A percentile compares a stretch with the other conserved stretches of the same genome.
Conservation (phyloP, 2,329 filamentous ascomycete genomes). For the Mycocentrospora acerina region DNA sequence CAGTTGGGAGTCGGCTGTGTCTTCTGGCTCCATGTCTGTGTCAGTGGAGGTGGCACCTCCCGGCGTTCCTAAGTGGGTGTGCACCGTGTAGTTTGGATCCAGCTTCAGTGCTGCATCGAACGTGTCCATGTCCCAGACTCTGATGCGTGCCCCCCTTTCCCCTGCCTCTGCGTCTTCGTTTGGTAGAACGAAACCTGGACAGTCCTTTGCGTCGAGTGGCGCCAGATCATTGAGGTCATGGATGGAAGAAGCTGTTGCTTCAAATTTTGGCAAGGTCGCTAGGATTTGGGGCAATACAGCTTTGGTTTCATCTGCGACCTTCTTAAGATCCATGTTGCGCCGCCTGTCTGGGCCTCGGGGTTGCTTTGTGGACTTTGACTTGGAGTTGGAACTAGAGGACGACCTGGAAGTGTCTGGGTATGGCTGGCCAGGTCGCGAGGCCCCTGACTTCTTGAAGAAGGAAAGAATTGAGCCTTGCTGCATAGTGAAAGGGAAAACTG, state of each 20-base stretch:
- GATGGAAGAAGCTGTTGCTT: constrained; percentile 20
- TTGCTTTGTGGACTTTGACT: constrained; percentile 5
- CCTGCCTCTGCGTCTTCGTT: constrained; percentile 14
- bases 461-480: constrained; percentile 24
- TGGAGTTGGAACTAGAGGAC: constrained; percentile 3
- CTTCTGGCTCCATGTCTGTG: neutral
- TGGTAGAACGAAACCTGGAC: constrained; percentile 22
- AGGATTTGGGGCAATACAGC: constrained; percentile 23
- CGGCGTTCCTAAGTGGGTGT: constrained; percentile 7
- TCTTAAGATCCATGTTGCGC: constrained; percentile 25
- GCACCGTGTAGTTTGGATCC: constrained; percentile 18
- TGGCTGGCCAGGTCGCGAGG: constrained; percentile 16
- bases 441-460: constrained; percentile 16
- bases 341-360: constrained; percentile 19
- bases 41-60: neutral
- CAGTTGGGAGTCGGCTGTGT: neutral
- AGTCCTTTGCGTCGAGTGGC: constrained; percentile 19
- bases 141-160: constrained; percentile 27
- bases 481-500: constrained; percentile 11
- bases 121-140: constrained; percentile 35
- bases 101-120: constrained; percentile 36
- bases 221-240: constrained; percentile 16
- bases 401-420: constrained; percentile 6
- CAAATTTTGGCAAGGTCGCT: constrained; percentile 14
- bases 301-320: constrained; percentile 29